Evolutionary conservation across 1,284 basidiomycete species (phyloP).

Genomic region (Takashimella tepidaria): DNA sequence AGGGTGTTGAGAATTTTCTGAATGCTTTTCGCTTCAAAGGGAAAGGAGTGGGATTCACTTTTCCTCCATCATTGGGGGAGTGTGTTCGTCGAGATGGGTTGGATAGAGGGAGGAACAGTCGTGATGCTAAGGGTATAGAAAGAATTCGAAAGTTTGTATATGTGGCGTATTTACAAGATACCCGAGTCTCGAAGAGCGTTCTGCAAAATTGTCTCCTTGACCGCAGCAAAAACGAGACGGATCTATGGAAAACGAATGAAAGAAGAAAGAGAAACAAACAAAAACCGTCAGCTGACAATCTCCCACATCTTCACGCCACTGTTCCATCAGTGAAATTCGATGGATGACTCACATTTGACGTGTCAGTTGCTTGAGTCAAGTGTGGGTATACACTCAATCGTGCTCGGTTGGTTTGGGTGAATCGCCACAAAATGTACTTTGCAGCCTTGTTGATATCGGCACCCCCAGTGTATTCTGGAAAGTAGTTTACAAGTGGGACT

Average conservation of each 20-base stretch:
- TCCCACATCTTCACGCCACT: not conserved
- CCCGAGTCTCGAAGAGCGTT: constrained; percentile 47
- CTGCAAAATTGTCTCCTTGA: constrained; percentile 95
- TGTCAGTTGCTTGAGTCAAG: constrained; percentile 58
- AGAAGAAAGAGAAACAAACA: too few species aligned
- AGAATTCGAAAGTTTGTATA: too few species aligned
- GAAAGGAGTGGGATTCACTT: too few species aligned
- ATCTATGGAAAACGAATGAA: constrained; percentile 55
- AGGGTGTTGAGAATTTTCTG: too few species aligned
- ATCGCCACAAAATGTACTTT: constrained; percentile 95
- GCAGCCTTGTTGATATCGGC: constrained; percentile 95
- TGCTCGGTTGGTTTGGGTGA: constrained; percentile 90
- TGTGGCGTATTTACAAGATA: constrained; percentile 32
- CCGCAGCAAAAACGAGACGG: constrained; percentile 87
- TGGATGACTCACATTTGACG: constrained; percentile 57
- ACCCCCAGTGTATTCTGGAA: constrained; percentile 89
- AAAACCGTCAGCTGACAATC: constrained; percentile 5
- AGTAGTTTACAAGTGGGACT: constrained; percentile 78
- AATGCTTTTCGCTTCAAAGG: too few species aligned
- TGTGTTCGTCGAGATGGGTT: too few species aligned
- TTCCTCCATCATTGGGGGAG: too few species aligned
- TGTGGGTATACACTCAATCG: constrained; percentile 86
- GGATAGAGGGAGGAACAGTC: too few species aligned
- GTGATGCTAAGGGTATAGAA: too few species aligned
- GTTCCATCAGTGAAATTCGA: not conserved